Evolutionary conservation across 2,329 filamentous ascomycete species (phyloP), one percentile per base, ranked within the genome.

Genomic region (Scedosporium boydii): DNA sequence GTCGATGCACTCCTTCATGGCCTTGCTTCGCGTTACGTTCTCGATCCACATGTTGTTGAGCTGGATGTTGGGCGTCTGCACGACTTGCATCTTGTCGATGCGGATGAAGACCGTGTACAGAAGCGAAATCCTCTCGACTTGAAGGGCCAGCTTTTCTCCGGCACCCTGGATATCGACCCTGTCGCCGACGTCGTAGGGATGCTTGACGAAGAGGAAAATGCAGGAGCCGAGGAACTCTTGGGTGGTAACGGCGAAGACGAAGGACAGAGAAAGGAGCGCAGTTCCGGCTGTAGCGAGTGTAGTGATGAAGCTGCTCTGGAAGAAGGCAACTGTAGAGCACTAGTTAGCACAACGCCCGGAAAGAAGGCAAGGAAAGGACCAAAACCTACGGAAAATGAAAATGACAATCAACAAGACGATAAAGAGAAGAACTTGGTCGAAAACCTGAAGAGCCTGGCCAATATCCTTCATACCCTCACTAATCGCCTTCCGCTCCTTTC

Each of bases 161-260:
- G 76, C 73, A 16, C 80, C 80, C 60, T 73, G 77, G 66, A 98
- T 89, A 69, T 97, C 92, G 53, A 98, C 90, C 27, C 95, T 88
- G 73, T 99, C 95, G 65, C 93, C 93, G 23, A 98, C 92, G 72
- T 99, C 95, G 73, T 90, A 98, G 0, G 95, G 93, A 73, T 99
- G 95, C 80, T 99, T 99, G 79, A 98, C 91, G 70, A 99, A 99
- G 1, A 99, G 79, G 79, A 99, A 99, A 70, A 99, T 96, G 78
- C 93, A 98, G 44, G 93, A 97, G 70, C 93, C 93, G n/a, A 99
- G 84, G 66, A 99, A 89, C 75, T 99, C 95, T 75, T 97, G 93
- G 3, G 89, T 88, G 1, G 93, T 97, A 62, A 89, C 88, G 26
- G 93, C 88, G 74, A 99, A 98, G 68, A 97, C 89, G 77, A 99